phyloP scores from a whole-genome alignment of 305 asterid species.

The Fraxinus floribunda region DNA sequence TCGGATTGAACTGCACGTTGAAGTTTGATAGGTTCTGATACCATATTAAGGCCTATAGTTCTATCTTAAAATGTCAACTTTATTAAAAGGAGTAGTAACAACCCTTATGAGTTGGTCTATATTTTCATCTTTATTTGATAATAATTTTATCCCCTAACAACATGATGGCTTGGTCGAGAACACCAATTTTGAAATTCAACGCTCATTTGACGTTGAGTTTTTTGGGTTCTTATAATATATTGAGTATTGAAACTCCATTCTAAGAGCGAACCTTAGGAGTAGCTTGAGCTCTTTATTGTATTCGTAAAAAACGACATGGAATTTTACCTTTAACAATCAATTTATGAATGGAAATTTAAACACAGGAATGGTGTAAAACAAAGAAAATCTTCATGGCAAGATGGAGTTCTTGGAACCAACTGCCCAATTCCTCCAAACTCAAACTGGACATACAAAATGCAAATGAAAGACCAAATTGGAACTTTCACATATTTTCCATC shows the following conservation, averaged over 20 bases:
- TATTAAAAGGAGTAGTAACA: no score
- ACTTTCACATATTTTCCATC: conserved; percentile 69
- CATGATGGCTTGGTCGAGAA: not conserved
- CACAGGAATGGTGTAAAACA: conserved; percentile 75
- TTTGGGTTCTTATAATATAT: not conserved
- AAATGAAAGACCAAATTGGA: conserved; percentile 81
- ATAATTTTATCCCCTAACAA: no score
- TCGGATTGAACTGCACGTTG: no score
- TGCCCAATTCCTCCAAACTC: conserved; percentile 83
- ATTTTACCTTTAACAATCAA: not conserved
- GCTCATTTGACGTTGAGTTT: not conserved
- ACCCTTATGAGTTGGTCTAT: no score
- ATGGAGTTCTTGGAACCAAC: conserved; percentile 87
- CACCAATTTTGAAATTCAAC: not conserved
- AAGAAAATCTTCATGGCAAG: conserved; percentile 74
- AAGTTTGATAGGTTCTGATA: no score
- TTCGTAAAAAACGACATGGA: not conserved
- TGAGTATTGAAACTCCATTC: not conserved
- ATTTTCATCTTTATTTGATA: no score
- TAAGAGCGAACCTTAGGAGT: not conserved
- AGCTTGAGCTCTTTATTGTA: not conserved
- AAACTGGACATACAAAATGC: conserved; percentile 81
- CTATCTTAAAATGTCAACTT: no score
- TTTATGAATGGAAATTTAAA: not conserved
- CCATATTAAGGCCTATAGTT: no score